Evolutionary conservation across 768 basidiomycete species (phyloP).

Genomic region (Boletus sensibilis): DNA sequence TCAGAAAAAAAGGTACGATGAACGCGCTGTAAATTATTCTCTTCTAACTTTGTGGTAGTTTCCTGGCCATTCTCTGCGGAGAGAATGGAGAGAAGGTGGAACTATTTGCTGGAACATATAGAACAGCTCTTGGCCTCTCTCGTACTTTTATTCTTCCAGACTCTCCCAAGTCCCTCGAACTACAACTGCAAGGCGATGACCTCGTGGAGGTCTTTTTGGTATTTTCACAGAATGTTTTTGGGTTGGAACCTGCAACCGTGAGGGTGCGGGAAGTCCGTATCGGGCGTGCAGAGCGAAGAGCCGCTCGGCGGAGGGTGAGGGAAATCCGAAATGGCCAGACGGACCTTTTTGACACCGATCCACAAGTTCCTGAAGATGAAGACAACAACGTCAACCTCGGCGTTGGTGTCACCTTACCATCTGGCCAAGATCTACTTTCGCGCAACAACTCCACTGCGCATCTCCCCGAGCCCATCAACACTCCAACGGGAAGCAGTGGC

Average conservation of each 20-base stretch:
- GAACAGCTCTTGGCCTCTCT: conserved; percentile 87
- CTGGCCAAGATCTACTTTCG: conserved; percentile 36
- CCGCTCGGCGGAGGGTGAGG: conserved; percentile 76
- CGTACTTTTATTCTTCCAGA: conserved; percentile 91
- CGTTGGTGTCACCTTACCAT: conserved; percentile 57
- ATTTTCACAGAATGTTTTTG: conserved; percentile 89
- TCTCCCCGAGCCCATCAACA: conserved; percentile 24
- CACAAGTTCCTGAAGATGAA: conserved; percentile 46
- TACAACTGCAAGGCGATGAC: conserved; percentile 90
- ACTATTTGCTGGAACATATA: conserved; percentile 87
- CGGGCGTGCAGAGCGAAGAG: conserved; percentile 82
- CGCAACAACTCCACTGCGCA: conserved; percentile 28
- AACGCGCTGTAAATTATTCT: background rate
- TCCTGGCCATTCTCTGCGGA: conserved; percentile 89
- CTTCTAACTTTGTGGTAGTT: conserved; percentile 44
- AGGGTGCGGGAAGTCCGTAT: conserved; percentile 92
- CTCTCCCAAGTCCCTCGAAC: conserved; percentile 81
- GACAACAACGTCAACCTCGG: conserved; percentile 60
- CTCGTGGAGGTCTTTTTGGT: conserved; percentile 90
- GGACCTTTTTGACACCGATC: conserved; percentile 43
- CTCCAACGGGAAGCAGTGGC: conserved; percentile 30
- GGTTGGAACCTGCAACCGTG: conserved; percentile 89
- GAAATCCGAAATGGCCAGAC: conserved; percentile 57
- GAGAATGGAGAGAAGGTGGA: conserved; percentile 93
- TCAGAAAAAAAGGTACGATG: conserved; percentile 72